Percentiles rank a stretch among this genome's conserved stretches.
Evolutionary conservation across 345 rosid species (phyloP).

Genomic region (Xanthoceras sorbifolium): DNA sequence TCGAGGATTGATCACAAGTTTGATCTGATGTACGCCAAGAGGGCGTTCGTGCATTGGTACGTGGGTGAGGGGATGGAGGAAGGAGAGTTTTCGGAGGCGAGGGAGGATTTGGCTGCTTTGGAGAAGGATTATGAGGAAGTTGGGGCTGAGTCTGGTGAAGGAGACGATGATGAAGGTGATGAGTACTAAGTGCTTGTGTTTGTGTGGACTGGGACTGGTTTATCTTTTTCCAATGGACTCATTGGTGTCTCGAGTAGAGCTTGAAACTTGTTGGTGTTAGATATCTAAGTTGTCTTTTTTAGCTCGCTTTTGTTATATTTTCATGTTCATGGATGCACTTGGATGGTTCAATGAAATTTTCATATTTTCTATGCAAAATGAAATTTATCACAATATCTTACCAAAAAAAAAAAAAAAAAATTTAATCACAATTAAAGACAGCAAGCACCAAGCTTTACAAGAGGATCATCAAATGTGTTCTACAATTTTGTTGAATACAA

Average conservation of each 20-base stretch:
- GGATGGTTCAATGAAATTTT: background rate
- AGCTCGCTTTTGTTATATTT: background rate
- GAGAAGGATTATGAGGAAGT: constrained; percentile 29
- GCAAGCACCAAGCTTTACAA: too few relatives aligned
- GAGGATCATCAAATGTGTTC: too few relatives aligned
- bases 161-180: constrained; percentile 24
- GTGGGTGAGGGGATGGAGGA: constrained; percentile 33
- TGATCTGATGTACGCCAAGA: constrained; percentile 26
- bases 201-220: background rate
- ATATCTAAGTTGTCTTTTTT: background rate
- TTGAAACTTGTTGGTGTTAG: too few relatives aligned
- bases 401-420: too few relatives aligned
- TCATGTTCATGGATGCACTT: too few relatives aligned
- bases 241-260: constrained; percentile 16
- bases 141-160: constrained; percentile 30
- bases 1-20: constrained; percentile 28
- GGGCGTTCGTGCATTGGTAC: constrained; percentile 32
- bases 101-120: constrained; percentile 25
- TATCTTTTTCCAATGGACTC: constrained; percentile 28
- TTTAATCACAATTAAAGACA: too few relatives aligned
- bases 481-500: too few relatives aligned
- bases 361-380: background rate
- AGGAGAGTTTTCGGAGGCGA: constrained; percentile 29
- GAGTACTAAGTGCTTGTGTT: too few relatives aligned
- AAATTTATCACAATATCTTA: too few relatives aligned